Base-by-base conservation (phyloP, 2,329 filamentous ascomycete genomes). In the Colletotrichum tanaceti region DNA sequence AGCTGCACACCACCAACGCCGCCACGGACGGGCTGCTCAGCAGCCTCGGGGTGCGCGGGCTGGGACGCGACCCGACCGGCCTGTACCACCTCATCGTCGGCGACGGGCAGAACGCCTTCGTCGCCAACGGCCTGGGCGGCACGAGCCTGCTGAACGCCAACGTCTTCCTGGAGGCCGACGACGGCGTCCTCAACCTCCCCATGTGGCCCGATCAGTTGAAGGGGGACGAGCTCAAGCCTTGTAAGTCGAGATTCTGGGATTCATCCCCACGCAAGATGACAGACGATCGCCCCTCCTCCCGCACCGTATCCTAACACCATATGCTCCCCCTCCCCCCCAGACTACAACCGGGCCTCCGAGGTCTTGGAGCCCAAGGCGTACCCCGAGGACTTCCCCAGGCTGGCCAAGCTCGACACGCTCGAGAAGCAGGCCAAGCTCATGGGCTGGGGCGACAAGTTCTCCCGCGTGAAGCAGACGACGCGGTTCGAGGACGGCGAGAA, bases 121-220 rank as follows among this genome's bases (percentile, higher is more conserved):
- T 77, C 16, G 79, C 74, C 49, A 78, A 77, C 72, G 80, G 79
- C 1, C 85, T 91, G n/a, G 90, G 89, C 10, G 89, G 89, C 4
- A 90, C 88, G 1, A 90, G 87, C 74, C 75, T 91, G 22, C 83
- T 91, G 35, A 91, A 91, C 70, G 88, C 89, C 14, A 91, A 91
- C 73, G 86, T 91, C 1, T 92, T 90, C 72, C 77, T 91, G 16
- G 82, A 86, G 71, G 85, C 88, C 4, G 87, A 90, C 61, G 74
- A 84, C 11, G 79, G 81, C 3, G 86, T 87, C 0, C 76, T 91
- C 62, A 73, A 76, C 2, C 80, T 87, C 75, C 79, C 83, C 1
- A 78, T 81, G 7, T 92, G 89, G 89, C 89, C 90, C 0, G 72
- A 81, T 3, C 84, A 90, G 73, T 83, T 91, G 16, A 77, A 83